These are phyloP conservation scores for Canavalia ensiformis DNA, from an alignment of 306 rosid species.

Conservation along the genomic window DNA sequence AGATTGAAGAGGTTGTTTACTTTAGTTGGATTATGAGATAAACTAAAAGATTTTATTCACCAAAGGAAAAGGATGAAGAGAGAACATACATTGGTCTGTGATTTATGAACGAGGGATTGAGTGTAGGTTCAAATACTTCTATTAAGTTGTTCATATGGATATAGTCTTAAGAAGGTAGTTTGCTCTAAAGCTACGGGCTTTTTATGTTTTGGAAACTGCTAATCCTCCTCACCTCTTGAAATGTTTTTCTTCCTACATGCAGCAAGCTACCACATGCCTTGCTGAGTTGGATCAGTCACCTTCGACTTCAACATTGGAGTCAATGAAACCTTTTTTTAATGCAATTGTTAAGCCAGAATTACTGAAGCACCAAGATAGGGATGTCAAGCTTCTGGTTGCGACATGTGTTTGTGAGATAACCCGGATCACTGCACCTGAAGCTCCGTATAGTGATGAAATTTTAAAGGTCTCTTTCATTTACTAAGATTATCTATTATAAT, in stretches of 20 bases:
- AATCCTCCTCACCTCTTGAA: neutral
- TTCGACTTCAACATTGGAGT: constrained; percentile 71
- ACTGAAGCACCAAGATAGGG: constrained; percentile 94
- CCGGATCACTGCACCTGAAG: constrained; percentile 98
- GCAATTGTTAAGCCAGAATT: constrained; percentile 86
- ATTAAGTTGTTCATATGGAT: constrained; percentile 24
- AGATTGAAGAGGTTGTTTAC: constrained; percentile 29
- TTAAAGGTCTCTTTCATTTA: constrained; percentile 69
- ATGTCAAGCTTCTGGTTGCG: constrained; percentile 96
- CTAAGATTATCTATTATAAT: constrained; percentile 32
- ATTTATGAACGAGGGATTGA: constrained; percentile 40
- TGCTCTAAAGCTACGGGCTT: constrained; percentile 18
- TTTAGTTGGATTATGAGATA: constrained; percentile 29
- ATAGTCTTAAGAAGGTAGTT: neutral
- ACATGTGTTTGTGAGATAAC: constrained; percentile 97
- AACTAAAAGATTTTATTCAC: neutral
- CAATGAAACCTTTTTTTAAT: constrained; percentile 86
- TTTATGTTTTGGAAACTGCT: constrained; percentile 27
- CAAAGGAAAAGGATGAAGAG: constrained; percentile 9
- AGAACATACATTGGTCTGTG: constrained; percentile 7
- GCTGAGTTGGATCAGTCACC: constrained; percentile 96
- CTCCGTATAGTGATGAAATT: constrained; percentile 92
- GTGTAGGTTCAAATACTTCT: neutral
- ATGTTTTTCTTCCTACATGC: constrained; percentile 53
- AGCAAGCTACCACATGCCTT: constrained; percentile 92